A percentile compares a stretch with the other conserved stretches of the same genome.
phyloP scores from a whole-genome alignment of 805 yeast genomes.

The Sugiyamaella valdiviana region DNA sequence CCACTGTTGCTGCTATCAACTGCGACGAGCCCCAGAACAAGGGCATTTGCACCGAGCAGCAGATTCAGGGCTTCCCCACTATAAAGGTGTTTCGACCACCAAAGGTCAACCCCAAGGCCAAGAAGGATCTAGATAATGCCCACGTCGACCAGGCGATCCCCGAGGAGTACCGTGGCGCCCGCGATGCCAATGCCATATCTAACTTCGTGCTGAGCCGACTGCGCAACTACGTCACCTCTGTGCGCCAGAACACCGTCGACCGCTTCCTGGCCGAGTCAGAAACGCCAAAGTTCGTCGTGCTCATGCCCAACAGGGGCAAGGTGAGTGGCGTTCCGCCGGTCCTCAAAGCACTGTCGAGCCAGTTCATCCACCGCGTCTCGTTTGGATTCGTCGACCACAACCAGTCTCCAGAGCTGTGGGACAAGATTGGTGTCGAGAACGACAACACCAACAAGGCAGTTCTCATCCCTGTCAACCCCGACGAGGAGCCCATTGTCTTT shows the following conservation, averaged over 20 bases:
- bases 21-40: slow-evolving; percentile 71
- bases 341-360: slow-evolving; percentile 27
- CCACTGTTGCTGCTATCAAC: slow-evolving; percentile 55
- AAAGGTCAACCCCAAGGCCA: slow-evolving; percentile 32
- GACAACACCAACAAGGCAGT: slow-evolving; percentile 24
- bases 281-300: slow-evolving; percentile 26
- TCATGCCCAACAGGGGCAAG: slow-evolving; percentile 25
- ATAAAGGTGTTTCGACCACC: slow-evolving; percentile 79
- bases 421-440: slow-evolving; percentile 20
- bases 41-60: slow-evolving; percentile 58
- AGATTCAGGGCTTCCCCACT: slow-evolving; percentile 79
- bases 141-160: slow-evolving; percentile 15
- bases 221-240: slow-evolving; percentile 27
- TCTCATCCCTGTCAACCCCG: slow-evolving; percentile 19
- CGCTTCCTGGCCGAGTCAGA: slow-evolving; percentile 22
- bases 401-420: slow-evolving; percentile 25
- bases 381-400: slow-evolving; percentile 26
- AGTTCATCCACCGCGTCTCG: slow-evolving; percentile 26
- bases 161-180: slow-evolving; percentile 27
- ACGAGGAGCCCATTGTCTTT: slow-evolving; percentile 22
- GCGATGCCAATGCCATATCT: slow-evolving; percentile 25
- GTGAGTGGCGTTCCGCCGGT: slow-evolving; percentile 26
- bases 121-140: slow-evolving; percentile 18
- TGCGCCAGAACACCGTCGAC: slow-evolving; percentile 20
- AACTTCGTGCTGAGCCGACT: slow-evolving; percentile 25